These are phyloP conservation scores for Citrullus mucosospermus DNA, from an alignment of 306 rosid species.

Conservation along the genomic window DNA sequence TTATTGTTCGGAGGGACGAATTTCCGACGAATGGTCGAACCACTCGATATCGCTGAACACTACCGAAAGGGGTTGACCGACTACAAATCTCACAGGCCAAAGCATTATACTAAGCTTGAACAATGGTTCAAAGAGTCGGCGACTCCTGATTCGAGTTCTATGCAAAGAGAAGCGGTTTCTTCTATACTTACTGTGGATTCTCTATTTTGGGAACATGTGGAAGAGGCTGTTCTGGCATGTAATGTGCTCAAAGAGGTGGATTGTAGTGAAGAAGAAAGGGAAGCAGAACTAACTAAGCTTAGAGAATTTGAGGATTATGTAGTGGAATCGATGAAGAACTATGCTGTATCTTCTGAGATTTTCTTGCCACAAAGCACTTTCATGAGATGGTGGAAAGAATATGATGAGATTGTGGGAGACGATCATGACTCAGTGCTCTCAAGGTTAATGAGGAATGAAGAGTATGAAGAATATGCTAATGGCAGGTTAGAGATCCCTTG, in stretches of 20 bases:
- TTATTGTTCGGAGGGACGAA: slow-evolving; percentile 40
- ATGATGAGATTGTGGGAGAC: slow-evolving; percentile 13
- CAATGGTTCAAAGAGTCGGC: slow-evolving; percentile 2
- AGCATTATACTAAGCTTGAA: slow-evolving; percentile 30
- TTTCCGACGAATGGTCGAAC: slow-evolving; percentile 60
- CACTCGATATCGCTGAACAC: slow-evolving; percentile 38
- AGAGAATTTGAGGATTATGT: slow-evolving; percentile 33
- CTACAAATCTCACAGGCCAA: slow-evolving; percentile 17
- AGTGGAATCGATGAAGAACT: slow-evolving; percentile 16
- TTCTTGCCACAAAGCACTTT: slow-evolving; percentile 40
- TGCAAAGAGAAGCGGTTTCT: slow-evolving; percentile 13
- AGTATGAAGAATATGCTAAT: slow-evolving; percentile 10
- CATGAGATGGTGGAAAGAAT: slow-evolving; percentile 54
- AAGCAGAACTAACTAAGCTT: slow-evolving; percentile 8
- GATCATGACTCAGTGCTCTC: slow-evolving; percentile 8
- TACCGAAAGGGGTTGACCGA: slow-evolving; percentile 8
- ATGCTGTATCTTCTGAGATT: slow-evolving; percentile 51
- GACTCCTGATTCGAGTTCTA: background rate
- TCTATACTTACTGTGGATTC: slow-evolving; percentile 43
- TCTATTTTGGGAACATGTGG: slow-evolving; percentile 70
- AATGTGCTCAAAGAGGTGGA: background rate
- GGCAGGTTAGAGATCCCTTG: slow-evolving; percentile 5
- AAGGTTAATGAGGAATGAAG: slow-evolving; percentile 19
- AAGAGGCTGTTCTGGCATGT: slow-evolving; percentile 37
- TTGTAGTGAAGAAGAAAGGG: background rate